These are phyloP conservation scores for Discostella stelligeroides DNA, from an alignment of 108 stramenopile genomes.

Conservation along the genomic window DNA sequence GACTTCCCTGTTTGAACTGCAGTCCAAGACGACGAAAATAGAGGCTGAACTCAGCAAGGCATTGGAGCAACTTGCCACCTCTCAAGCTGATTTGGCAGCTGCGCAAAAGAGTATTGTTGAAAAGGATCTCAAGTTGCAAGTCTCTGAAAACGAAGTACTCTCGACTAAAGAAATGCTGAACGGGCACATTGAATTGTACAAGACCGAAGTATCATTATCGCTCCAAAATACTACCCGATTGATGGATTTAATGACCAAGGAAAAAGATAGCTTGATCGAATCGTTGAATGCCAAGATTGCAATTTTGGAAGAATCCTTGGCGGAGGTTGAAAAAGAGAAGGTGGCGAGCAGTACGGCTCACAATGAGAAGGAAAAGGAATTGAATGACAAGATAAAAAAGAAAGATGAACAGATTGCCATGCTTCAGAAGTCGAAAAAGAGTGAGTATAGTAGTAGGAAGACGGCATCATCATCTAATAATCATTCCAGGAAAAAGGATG, in stretches of 20 bases:
- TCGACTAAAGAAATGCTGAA: conserved; percentile 16
- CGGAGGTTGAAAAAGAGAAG: conserved; percentile 21
- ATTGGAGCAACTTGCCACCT: conserved; percentile 7
- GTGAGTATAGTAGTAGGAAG: background rate
- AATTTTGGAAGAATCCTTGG: conserved; percentile 29
- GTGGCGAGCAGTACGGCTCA: background rate
- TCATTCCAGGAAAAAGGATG: too few relatives aligned
- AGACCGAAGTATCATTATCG: conserved; percentile 17
- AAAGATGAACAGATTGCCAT: conserved; percentile 27
- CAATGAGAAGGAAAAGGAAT: conserved; percentile 12
- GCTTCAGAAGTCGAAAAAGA: conserved; percentile 6
- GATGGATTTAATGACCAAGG: conserved; percentile 29
- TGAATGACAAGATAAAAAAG: conserved; percentile 37
- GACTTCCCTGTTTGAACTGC: background rate
- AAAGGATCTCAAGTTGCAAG: conserved; percentile 16
- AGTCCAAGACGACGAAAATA: conserved; percentile 3
- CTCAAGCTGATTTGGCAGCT: conserved; percentile 10
- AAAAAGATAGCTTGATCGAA: conserved; percentile 40
- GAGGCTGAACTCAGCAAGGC: conserved; percentile 7
- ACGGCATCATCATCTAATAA: background rate
- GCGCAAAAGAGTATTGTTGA: conserved; percentile 13
- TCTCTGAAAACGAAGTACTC: background rate
- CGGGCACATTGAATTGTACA: conserved; percentile 30
- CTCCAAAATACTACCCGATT: conserved; percentile 19
- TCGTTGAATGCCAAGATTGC: conserved; percentile 36